Evolutionary conservation across 768 basidiomycete genomes (phyloP).

Genomic region (Hericium rajendrae): DNA sequence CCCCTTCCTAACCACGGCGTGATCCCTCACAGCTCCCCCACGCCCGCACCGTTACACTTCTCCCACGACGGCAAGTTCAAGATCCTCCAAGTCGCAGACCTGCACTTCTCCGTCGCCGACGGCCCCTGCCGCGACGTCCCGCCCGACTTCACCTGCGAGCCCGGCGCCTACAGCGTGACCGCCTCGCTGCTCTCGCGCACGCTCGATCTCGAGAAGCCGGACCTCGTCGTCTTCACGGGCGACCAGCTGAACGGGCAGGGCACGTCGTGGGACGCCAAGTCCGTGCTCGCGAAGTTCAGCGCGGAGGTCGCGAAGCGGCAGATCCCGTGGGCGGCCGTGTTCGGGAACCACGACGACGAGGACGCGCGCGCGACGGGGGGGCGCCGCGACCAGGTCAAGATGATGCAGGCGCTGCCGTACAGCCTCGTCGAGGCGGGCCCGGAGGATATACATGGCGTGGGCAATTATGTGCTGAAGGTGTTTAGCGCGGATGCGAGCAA

Average conservation of each 20-base stretch:
- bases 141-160: conserved; percentile 31
- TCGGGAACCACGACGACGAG: conserved; percentile 92
- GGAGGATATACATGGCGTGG: conserved; percentile 75
- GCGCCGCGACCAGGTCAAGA: conserved; percentile 55
- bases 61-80: conserved; percentile 77
- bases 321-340: conserved; percentile 87
- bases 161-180: conserved; percentile 70
- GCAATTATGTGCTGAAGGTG: conserved; percentile 86
- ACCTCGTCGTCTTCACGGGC: conserved; percentile 85
- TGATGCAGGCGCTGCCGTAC: conserved; percentile 78
- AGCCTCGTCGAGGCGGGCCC: conserved; percentile 77
- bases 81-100: conserved; percentile 84
- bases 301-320: conserved; percentile 59
- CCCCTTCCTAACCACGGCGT: background rate
- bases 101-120: conserved; percentile 81
- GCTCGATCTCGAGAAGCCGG: conserved; percentile 77
- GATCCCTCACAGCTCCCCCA: conserved; percentile 42
- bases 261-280: conserved; percentile 82
- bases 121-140: conserved; percentile 71
- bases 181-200: conserved; percentile 58
- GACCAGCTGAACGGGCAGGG: conserved; percentile 92
- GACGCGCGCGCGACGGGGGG: conserved; percentile 32
- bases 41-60: conserved; percentile 73
- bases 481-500: conserved; percentile 80
- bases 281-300: conserved; percentile 84